Evolutionary conservation across 2,329 filamentous ascomycete species (phyloP).

Genomic region (Dactylellina drechsleri): DNA sequence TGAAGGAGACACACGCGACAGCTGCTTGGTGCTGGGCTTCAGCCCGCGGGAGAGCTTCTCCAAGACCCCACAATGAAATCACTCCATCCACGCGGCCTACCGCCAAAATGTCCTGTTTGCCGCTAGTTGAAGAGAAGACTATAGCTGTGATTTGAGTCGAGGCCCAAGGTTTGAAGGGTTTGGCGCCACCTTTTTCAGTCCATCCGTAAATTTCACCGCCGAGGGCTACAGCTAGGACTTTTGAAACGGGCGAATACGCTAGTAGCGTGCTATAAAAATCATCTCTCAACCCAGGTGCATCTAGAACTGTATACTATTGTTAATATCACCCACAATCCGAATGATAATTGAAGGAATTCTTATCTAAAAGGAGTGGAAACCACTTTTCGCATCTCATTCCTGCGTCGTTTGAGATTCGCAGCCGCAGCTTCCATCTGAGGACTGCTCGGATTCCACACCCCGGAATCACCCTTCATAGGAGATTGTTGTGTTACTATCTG

Average conservation of each 20-base stretch:
- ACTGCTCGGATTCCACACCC: constrained; percentile 36
- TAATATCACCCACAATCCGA: constrained; percentile 57
- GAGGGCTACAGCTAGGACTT: constrained; percentile 84
- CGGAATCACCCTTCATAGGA: constrained; percentile 50
- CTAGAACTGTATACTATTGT: constrained; percentile 73
- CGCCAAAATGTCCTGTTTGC: constrained; percentile 81
- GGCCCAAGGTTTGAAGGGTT: constrained; percentile 68
- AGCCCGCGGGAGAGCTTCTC: constrained; percentile 76
- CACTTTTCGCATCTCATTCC: constrained; percentile 65
- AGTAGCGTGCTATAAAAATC: constrained; percentile 95
- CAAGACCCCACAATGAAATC: constrained; percentile 80
- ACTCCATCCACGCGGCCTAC: constrained; percentile 82
- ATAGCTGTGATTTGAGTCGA: constrained; percentile 77
- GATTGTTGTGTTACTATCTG: constrained; percentile 59
- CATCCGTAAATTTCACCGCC: constrained; percentile 84
- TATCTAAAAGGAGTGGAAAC: constrained; percentile 78
- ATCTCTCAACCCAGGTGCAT: constrained; percentile 87
- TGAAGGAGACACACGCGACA: constrained; percentile 84
- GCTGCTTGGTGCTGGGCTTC: constrained; percentile 76
- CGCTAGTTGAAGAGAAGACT: constrained; percentile 84
- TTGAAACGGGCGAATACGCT: constrained; percentile 79
- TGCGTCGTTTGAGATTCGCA: constrained; percentile 55
- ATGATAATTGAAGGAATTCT: constrained; percentile 61
- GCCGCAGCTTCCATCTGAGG: constrained; percentile 47
- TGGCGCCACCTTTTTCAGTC: constrained; percentile 79